Percentiles rank a stretch among this genome's conserved stretches.
Conservation (phyloP, 345 rosid species). For the Raphanus raphanistrum region DNA sequence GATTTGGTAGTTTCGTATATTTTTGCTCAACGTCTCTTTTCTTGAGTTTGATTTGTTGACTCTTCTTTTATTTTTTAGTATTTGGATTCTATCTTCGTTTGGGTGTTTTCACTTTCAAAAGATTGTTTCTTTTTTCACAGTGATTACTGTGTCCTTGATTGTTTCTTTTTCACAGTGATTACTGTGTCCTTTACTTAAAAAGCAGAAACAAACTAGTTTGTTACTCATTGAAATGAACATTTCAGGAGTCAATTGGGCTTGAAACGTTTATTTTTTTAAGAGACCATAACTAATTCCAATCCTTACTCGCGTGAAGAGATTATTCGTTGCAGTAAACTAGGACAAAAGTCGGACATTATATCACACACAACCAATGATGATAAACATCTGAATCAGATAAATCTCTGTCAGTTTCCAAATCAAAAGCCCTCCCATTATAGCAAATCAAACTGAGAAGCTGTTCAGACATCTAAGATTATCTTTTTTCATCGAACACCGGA, state of each 20-base stretch:
- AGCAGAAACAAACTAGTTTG: background rate
- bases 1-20: background rate
- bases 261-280: background rate
- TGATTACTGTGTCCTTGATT: no score
- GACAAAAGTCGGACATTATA: background rate
- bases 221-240: background rate
- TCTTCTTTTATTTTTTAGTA: no score
- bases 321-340: background rate
- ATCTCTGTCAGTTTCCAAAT: background rate
- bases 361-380: background rate
- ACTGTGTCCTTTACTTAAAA: background rate
- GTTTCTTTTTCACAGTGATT: background rate
- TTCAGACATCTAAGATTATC: background rate
- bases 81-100: no score
- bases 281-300: background rate
- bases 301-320: background rate
- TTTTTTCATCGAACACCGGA: conserved; percentile 18
- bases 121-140: no score
- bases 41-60: background rate
- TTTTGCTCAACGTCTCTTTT: background rate
- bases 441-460: background rate
- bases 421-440: background rate
- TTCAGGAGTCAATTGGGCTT: background rate
- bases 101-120: background rate
- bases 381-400: background rate